phyloP scores from a whole-genome alignment of 805 yeast species.

The Wickerhamiella hasegawae region DNA sequence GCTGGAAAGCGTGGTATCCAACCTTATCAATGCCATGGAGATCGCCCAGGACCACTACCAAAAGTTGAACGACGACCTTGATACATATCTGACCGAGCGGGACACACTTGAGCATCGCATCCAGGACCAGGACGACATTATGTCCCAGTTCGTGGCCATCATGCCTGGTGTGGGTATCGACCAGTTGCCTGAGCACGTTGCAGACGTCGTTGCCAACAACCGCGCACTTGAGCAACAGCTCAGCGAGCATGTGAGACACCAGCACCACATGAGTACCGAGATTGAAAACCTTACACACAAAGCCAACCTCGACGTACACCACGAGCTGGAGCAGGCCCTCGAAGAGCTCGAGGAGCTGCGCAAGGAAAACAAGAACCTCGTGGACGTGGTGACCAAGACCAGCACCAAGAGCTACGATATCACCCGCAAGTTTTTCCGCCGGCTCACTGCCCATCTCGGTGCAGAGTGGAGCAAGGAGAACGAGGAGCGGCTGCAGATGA shows the following conservation, averaged over 20 bases:
- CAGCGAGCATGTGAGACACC: constrained; percentile 1
- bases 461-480: constrained; percentile 9
- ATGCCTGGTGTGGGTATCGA: constrained; percentile 1
- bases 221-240: constrained; percentile 6
- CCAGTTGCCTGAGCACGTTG: constrained; percentile 2
- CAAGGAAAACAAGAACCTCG: constrained; percentile 1
- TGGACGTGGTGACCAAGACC: constrained; percentile 2
- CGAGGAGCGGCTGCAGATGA: constrained; percentile 9
- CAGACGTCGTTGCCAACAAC: constrained; percentile 4
- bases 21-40: constrained; percentile 2
- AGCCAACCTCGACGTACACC: constrained; percentile 1
- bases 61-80: not conserved
- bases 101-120: not conserved
- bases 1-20: constrained; percentile 1
- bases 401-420: constrained; percentile 7
- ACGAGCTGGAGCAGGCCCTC: not conserved
- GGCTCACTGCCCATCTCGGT: constrained; percentile 12
- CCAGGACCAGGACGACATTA: not conserved
- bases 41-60: constrained; percentile 4
- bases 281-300: constrained; percentile 3
- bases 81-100: constrained; percentile 2
- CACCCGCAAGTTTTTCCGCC: constrained; percentile 10
- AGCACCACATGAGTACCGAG: constrained; percentile 1
- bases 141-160: constrained; percentile 1
- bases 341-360: not conserved